Evolutionary conservation across 371 early-diverging fungal species (phyloP).

Genomic region (Mortierella sp.): DNA sequence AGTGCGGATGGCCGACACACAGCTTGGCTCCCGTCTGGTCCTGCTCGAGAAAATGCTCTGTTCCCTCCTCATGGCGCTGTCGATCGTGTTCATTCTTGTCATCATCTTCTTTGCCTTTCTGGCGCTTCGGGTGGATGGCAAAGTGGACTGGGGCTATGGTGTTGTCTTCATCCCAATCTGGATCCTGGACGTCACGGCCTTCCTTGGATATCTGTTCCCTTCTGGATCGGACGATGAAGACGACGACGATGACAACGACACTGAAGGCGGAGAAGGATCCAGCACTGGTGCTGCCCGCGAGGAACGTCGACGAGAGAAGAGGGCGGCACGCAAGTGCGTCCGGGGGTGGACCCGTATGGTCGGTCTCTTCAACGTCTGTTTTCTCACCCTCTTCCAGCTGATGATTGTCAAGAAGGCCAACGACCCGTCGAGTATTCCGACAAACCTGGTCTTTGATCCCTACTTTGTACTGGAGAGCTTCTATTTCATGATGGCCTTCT

Average conservation of each 20-base stretch:
- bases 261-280: constrained; percentile 29
- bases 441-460: constrained; percentile 50
- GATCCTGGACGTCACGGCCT: constrained; percentile 78
- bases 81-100: constrained; percentile 70
- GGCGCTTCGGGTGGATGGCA: constrained; percentile 80
- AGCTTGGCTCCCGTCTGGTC: constrained; percentile 80
- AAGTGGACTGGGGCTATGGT: constrained; percentile 76
- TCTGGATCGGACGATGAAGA: constrained; percentile 60
- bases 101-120: constrained; percentile 85
- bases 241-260: constrained; percentile 45
- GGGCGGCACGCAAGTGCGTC: constrained; percentile 29
- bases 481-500: constrained; percentile 26
- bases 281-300: constrained; percentile 18
- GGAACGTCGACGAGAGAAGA: constrained; percentile 46
- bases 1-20: constrained; percentile 82
- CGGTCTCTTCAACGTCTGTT: constrained; percentile 52
- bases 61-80: constrained; percentile 67
- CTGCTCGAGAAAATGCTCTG: constrained; percentile 81
- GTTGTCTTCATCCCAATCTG: constrained; percentile 88
- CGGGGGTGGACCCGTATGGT: constrained; percentile 30
- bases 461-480: constrained; percentile 44
- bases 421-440: constrained; percentile 44
- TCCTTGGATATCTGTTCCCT: no score
- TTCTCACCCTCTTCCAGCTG: constrained; percentile 64
- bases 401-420: constrained; percentile 66